Evolutionary conservation across 2,329 filamentous ascomycete genomes (phyloP).

Genomic region (Phyllosticta citribraziliensis): DNA sequence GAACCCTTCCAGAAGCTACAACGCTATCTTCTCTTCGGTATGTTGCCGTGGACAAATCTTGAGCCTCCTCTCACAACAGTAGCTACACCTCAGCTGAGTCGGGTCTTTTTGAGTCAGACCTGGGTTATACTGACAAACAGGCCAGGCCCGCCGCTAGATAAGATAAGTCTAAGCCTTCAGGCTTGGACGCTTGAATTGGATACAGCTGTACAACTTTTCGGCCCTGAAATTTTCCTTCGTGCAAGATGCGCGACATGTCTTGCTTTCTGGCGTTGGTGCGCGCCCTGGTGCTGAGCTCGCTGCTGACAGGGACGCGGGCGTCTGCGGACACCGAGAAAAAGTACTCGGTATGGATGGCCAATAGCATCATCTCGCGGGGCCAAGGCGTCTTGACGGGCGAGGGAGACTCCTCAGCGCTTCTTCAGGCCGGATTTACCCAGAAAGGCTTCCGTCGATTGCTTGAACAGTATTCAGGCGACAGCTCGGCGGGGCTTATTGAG

Average conservation of each 20-base stretch:
- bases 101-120: neutral
- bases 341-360: conserved; percentile 35
- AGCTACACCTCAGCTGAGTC: neutral
- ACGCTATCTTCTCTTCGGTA: neutral
- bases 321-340: conserved; percentile 11
- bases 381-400: conserved; percentile 21
- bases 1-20: neutral
- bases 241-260: neutral
- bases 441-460: conserved; percentile 39
- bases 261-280: neutral
- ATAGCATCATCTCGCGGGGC: conserved; percentile 36
- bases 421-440: conserved; percentile 32
- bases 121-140: neutral
- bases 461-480: conserved; percentile 36
- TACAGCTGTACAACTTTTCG: neutral
- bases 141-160: neutral
- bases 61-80: neutral
- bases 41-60: neutral
- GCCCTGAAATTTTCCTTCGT: neutral
- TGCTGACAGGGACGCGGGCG: neutral
- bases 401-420: conserved; percentile 16
- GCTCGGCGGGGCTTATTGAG: conserved; percentile 34
- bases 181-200: neutral
- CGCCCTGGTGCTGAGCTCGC: neutral
- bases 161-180: neutral